phyloP scores from a whole-genome alignment of 2,329 filamentous ascomycete species.

The Neonectria punicea region DNA sequence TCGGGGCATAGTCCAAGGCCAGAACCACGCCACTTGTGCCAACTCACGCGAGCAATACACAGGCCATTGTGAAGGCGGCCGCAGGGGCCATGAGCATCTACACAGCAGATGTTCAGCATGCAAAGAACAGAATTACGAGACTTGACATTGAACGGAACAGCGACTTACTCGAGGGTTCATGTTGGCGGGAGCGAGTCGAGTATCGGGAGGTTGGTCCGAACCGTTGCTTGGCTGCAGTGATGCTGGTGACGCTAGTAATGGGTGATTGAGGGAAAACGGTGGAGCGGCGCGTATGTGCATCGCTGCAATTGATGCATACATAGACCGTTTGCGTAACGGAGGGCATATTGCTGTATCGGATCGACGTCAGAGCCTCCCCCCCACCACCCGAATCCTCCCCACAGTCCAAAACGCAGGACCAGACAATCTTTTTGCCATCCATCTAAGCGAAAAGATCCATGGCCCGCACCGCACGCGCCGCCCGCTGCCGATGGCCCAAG shows the following conservation, averaged over 20 bases:
- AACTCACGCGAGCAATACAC: slow-evolving; percentile 59
- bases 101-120: slow-evolving; percentile 15
- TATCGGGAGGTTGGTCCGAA: not conserved
- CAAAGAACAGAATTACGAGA: not conserved
- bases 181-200: not conserved
- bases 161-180: slow-evolving; percentile 46
- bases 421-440: slow-evolving; percentile 6
- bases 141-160: not conserved
- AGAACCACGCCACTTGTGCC: slow-evolving; percentile 32
- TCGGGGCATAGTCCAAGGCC: not conserved
- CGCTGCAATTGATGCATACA: slow-evolving; percentile 44
- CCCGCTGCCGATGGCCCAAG: slow-evolving; percentile 44
- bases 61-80: slow-evolving; percentile 65
- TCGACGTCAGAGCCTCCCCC: not conserved
- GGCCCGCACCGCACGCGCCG: slow-evolving; percentile 33
- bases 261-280: slow-evolving; percentile 8
- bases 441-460: slow-evolving; percentile 30
- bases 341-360: slow-evolving; percentile 13
- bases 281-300: slow-evolving; percentile 32
- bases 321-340: slow-evolving; percentile 14
- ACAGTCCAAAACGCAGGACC: slow-evolving; percentile 23
- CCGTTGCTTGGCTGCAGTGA: not conserved
- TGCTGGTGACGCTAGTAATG: slow-evolving; percentile 3
- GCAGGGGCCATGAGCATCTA: slow-evolving; percentile 61
- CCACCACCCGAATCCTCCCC: slow-evolving; percentile 5